Evolutionary conservation across 345 rosid species (phyloP), one percentile per base, ranked within the genome.

Genomic region (Populus nigra): DNA sequence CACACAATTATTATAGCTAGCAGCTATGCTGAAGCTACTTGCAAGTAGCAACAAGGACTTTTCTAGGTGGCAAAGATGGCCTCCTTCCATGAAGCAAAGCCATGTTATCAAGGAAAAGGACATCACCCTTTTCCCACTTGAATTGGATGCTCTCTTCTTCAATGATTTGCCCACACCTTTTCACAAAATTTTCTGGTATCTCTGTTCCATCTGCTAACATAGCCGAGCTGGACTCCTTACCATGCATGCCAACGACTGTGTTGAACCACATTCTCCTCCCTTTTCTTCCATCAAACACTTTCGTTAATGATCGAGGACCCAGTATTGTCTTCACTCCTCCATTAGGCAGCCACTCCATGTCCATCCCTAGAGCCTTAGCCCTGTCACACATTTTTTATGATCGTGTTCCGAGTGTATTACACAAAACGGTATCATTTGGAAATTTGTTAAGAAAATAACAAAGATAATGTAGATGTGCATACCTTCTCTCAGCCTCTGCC

Each of bases 261-360:
- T 91, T 91, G 74, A 87, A 91, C 95, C 93, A 88, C 95, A 88
- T 91, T 78, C 89, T 85, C 79, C 93, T 82, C 57, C 89, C 95
- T 62, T 87, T 88, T 70, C 95, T 87, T 36, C 90, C 91, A 0
- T 88, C 93, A 63, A 88, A 87, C 80, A 89, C 91, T 86, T 77
- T 82, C 2, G 93, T 91, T n/a, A 86, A 81, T 0, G 79, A 0
- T 53, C 87, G 66, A 18, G 93, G 91, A 12, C 83, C 81, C 41
- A 89, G 18, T 36, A 65, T 29, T 13, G 79, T 69, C 84, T 80
- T 89, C 80, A 80, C 89, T 13, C 86, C 85, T 1, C 90, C 93
- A 47, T 84, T 72, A 5, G 87, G 79, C 50, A 82, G 87, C 93
- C 95, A 91, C 78, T 88, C 89, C 79, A 87, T 18, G 5, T 88